A percentile compares a stretch with the other conserved stretches of the same genome.
phyloP scores from a whole-genome alignment of 805 yeast genomes.

The Schizosaccharomyces lindneri region DNA sequence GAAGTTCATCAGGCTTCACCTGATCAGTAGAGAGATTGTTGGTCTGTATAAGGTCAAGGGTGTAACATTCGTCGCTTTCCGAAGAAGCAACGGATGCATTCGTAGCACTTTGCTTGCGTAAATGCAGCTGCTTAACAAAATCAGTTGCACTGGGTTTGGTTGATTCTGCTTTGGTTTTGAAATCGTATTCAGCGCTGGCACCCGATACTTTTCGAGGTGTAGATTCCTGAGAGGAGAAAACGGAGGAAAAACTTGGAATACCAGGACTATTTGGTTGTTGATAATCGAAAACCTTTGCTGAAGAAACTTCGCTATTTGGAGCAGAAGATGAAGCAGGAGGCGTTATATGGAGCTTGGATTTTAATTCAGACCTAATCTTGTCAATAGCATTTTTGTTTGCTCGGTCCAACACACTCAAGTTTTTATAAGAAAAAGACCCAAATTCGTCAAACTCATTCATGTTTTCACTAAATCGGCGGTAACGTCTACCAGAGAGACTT shows the following conservation, averaged over 20 bases:
- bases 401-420: slow-evolving; percentile 67
- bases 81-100: background rate
- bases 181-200: background rate
- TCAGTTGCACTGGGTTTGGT: background rate
- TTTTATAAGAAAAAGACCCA: slow-evolving; percentile 80
- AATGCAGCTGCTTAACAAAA: background rate
- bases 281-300: background rate
- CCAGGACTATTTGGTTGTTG: background rate
- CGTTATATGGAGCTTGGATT: background rate
- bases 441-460: slow-evolving; percentile 22
- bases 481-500: background rate
- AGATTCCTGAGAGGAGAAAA: background rate
- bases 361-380: slow-evolving; percentile 27
- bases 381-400: slow-evolving; percentile 85
- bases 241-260: background rate
- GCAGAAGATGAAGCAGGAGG: background rate
- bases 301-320: background rate
- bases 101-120: background rate
- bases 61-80: background rate
- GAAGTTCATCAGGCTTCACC: background rate
- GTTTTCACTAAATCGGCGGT: background rate
- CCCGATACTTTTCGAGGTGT: background rate
- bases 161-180: background rate
- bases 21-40: no score
- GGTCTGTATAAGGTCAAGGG: background rate